phyloP scores from a whole-genome alignment of 176 grass and related monocot species.

The Leersia perrieri region DNA sequence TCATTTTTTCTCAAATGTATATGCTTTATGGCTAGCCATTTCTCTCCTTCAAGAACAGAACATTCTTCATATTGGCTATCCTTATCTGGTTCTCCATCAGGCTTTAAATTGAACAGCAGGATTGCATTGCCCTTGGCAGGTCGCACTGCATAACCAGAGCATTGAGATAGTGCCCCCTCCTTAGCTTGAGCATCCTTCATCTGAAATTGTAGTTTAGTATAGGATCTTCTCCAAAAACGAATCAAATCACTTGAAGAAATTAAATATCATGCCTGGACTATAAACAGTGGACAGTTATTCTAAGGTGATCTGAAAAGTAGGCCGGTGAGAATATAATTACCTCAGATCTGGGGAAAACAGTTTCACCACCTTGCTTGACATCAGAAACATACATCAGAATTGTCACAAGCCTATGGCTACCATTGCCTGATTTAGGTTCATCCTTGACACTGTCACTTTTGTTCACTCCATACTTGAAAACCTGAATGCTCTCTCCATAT shows the following conservation, averaged over 20 bases:
- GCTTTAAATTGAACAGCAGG: slow-evolving; percentile 70
- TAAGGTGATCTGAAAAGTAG: not conserved
- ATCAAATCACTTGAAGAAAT: not conserved
- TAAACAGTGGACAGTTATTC: not conserved
- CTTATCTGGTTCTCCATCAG: slow-evolving; percentile 50
- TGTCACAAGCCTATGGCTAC: slow-evolving; percentile 39
- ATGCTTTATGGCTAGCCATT: slow-evolving; percentile 67
- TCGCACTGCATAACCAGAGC: slow-evolving; percentile 58
- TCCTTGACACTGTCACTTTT: slow-evolving; percentile 51
- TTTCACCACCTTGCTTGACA: slow-evolving; percentile 74
- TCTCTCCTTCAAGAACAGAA: slow-evolving; percentile 53
- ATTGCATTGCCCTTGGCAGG: slow-evolving; percentile 56
- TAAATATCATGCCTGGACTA: not conserved
- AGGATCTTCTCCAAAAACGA: slow-evolving; percentile 4
- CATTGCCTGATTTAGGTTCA: slow-evolving; percentile 32
- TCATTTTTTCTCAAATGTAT: slow-evolving; percentile 40
- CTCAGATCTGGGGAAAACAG: slow-evolving; percentile 65
- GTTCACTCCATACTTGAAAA: slow-evolving; percentile 43
- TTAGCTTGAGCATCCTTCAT: slow-evolving; percentile 44
- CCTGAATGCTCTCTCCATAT: slow-evolving; percentile 57
- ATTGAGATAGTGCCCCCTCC: slow-evolving; percentile 42
- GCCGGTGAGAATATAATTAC: slow-evolving; percentile 30
- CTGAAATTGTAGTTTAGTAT: slow-evolving; percentile 29
- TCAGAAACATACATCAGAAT: slow-evolving; percentile 74
- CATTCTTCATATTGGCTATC: slow-evolving; percentile 48